Base-by-base conservation (phyloP, 371 early-diverging fungal species). In the Mucor plumbeus region DNA sequence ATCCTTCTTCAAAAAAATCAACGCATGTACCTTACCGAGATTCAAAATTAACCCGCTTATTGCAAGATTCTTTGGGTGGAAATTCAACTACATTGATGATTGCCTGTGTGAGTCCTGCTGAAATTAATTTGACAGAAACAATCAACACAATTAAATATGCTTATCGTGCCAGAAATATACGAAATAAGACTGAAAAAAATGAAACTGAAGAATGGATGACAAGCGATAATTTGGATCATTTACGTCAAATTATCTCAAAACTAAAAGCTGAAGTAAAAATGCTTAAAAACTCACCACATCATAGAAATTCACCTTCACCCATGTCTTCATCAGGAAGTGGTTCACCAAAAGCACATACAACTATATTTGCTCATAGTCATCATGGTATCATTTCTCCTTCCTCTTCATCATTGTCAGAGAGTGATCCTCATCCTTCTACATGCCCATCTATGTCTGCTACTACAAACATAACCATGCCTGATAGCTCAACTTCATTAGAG, bases 11-110 rank as follows among this genome's bases (percentile, higher is more conserved):
- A 57, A 79, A 76, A 64, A 67, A 69, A 14, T 72, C 84, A 15
- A 78, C 82, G 10, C 92, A 94, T 74, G 90, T 99, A 13, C 99
- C 99, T 4, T 99, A 96, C 74, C 90, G 99, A 61, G 98, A 99
- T 73, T 94, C 95, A 15, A 99, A 99, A 73, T 87, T 99, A 11
- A 99, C 99, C 3, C 89, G 89, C 15, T 82, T 99, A 43, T 85
- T 99, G 47, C 97, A 99, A 80, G 96, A 97, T 73, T 96, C 96
- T 26, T 83, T 99, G 33, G 97, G 97, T 59, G 99, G 98, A 4
- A 97, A 95, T 58, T 87, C 93, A 33, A 88, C 91, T 44, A 94
- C 97, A 0, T 71, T 97, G 26, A 95, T 98, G 96, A 88, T 98
- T 59, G 97, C 97, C 3, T 98, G 98, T 83, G 89, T 97, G 11